Evolutionary conservation across 75 land plant genomes (phyloP).

Genomic region (Larix kaempferi): DNA sequence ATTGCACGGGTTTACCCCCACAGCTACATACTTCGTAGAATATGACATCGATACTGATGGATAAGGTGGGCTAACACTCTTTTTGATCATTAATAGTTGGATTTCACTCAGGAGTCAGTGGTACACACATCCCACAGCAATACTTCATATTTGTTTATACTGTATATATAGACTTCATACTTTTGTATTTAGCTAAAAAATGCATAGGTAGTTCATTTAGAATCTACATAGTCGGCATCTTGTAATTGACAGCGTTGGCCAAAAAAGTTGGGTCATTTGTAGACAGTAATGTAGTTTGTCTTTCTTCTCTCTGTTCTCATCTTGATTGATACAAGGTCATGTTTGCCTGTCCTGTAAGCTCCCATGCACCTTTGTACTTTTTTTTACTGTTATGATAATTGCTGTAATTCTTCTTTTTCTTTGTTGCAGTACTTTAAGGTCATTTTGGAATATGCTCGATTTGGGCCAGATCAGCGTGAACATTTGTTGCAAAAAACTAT

Average conservation of each 20-base stretch:
- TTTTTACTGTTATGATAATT: not conserved
- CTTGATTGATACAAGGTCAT: not conserved
- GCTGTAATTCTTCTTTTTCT: not conserved
- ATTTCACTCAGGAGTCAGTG: not conserved
- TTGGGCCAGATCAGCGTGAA: constrained; percentile 22
- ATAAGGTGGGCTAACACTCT: not conserved
- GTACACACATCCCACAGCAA: not conserved
- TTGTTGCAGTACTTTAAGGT: constrained; percentile 30
- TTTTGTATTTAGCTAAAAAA: too few species aligned
- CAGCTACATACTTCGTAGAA: too few species aligned
- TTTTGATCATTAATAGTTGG: not conserved
- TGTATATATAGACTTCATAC: too few species aligned
- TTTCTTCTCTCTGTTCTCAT: not conserved
- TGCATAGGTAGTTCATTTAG: too few species aligned
- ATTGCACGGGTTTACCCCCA: too few species aligned
- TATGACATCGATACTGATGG: not conserved
- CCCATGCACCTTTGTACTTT: not conserved
- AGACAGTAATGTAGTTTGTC: not conserved
- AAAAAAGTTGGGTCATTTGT: not conserved
- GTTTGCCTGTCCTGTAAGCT: not conserved
- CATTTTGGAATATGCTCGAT: constrained; percentile 20
- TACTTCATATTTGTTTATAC: not conserved
- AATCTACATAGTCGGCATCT: not conserved
- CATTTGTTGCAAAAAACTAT: constrained; percentile 17
- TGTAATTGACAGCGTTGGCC: not conserved